Evolutionary conservation across 1,284 basidiomycete species (phyloP).

Genomic region (Sanghuangporus baumii): DNA sequence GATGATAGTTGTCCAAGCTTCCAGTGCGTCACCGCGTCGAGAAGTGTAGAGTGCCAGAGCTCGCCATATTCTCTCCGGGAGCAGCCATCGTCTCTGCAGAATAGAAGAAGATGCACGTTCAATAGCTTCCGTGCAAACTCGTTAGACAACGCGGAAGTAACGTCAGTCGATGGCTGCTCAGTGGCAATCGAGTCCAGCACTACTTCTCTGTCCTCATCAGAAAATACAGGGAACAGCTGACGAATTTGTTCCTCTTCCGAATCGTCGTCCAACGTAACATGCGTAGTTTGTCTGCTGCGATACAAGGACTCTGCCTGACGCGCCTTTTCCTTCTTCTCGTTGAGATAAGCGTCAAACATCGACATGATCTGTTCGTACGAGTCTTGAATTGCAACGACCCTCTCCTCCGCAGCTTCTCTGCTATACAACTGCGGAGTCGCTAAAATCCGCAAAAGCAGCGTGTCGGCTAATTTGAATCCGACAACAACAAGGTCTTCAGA

Average conservation of each 20-base stretch:
- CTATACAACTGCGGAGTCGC: constrained; percentile 26
- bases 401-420: constrained; percentile 34
- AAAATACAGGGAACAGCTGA: constrained; percentile 80
- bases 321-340: constrained; percentile 60
- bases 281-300: constrained; percentile 56
- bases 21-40: constrained; percentile 1
- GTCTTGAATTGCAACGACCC: constrained; percentile 38
- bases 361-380: constrained; percentile 71
- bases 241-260: constrained; percentile 79
- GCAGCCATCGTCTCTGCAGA: not conserved
- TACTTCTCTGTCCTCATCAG: constrained; percentile 36
- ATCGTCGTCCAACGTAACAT: constrained; percentile 65
- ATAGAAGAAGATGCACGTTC: constrained; percentile 3
- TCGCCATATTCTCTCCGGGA: not conserved
- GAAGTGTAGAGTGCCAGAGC: not conserved
- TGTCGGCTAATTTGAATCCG: constrained; percentile 28
- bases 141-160: not conserved
- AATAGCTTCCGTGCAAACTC: not conserved
- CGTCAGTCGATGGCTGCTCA: not conserved
- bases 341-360: constrained; percentile 81
- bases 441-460: constrained; percentile 47
- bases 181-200: not conserved
- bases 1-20: not conserved
- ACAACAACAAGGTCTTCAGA: not conserved
- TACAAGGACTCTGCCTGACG: constrained; percentile 76